phyloP scores from a whole-genome alignment of 148 eudicot genomes.

The Silene conica region DNA sequence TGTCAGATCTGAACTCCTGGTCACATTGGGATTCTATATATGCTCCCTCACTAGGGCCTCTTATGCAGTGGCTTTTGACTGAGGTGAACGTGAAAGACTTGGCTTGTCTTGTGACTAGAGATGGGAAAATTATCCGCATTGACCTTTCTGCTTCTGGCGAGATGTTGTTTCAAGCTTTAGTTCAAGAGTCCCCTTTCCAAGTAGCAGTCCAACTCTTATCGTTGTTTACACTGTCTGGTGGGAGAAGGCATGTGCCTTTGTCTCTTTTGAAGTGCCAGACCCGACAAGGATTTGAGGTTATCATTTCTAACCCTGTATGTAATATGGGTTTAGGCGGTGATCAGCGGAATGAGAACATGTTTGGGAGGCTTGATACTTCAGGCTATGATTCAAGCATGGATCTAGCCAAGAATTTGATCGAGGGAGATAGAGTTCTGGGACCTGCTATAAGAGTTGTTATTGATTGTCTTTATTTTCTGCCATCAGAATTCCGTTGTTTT shows the following conservation, averaged over 20 bases:
- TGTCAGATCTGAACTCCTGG: constrained; percentile 68
- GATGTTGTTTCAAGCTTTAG: constrained; percentile 61
- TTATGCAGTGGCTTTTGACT: constrained; percentile 62
- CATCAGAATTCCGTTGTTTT: constrained; percentile 62
- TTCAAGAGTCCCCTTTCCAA: constrained; percentile 65
- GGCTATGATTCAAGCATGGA: constrained; percentile 11
- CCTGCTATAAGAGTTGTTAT: constrained; percentile 50
- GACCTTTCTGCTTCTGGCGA: constrained; percentile 67
- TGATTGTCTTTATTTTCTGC: constrained; percentile 72
- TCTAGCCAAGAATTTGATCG: constrained; percentile 20
- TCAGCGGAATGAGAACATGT: constrained; percentile 17
- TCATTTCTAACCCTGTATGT: constrained; percentile 35
- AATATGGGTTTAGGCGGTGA: constrained; percentile 20
- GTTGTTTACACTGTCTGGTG: constrained; percentile 65
- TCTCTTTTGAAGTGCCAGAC: constrained; percentile 76
- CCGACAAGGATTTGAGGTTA: constrained; percentile 64
- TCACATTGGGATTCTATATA: constrained; percentile 74
- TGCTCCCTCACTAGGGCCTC: constrained; percentile 87
- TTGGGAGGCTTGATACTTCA: constrained; percentile 18
- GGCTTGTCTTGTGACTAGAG: constrained; percentile 60
- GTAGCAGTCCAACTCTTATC: constrained; percentile 75
- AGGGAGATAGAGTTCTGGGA: constrained; percentile 26
- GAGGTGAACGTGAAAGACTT: constrained; percentile 62
- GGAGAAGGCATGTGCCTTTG: constrained; percentile 54
- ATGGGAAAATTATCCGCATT: constrained; percentile 65